Evolutionary conservation across 345 rosid genomes (phyloP), one percentile per base, ranked within the genome.

Genomic region (Raphanus sativus): DNA sequence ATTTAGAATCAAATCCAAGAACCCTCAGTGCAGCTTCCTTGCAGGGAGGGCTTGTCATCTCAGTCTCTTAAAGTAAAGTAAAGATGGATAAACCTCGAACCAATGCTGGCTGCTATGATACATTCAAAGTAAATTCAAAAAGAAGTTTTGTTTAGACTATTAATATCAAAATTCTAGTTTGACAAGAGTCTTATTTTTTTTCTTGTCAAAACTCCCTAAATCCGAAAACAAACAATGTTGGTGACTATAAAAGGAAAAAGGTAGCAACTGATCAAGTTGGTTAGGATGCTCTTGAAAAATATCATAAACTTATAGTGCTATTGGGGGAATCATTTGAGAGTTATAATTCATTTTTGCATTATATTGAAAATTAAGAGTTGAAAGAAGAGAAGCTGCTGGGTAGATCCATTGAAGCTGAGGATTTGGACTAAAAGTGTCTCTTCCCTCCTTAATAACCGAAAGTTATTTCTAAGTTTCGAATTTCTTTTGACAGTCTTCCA

Each of bases 1-100:
- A n/a, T n/a, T n/a, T n/a, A n/a, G 71, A 70, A 64, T 55, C 76
- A 56, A 70, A 56, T 21, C 26, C 25, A 32, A 40, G 76, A 71
- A 65, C 10, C 72, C n/a, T 65, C 72, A 12, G 13, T 71, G 81
- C 81, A 77, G 36, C 76, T 77, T 77, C 81, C 72, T 42, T 58
- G 32, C 42, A 64, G 71, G 40, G 50, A n/a, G 64, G n/a, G 48
- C 72, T 42, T 21, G 71, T 71, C 61, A 40, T 70, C 71, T 40
- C 17, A 38, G 3, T 70, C 65, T 54, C 15, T 17, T 16, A 70
- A 70, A 65, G 72, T 54, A 21, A 17, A 45, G 10, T 6, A 66
- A 36, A 70, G 16, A 55, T 63, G 29, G 33, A 71, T 45, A 42
- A 71, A 56, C 59, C 28, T 77, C 54, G 54, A 65, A 71, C 76